Evolutionary conservation across 352 stramenopile genomes (phyloP).

Genomic region (Globisporangium cylindrosporum): DNA sequence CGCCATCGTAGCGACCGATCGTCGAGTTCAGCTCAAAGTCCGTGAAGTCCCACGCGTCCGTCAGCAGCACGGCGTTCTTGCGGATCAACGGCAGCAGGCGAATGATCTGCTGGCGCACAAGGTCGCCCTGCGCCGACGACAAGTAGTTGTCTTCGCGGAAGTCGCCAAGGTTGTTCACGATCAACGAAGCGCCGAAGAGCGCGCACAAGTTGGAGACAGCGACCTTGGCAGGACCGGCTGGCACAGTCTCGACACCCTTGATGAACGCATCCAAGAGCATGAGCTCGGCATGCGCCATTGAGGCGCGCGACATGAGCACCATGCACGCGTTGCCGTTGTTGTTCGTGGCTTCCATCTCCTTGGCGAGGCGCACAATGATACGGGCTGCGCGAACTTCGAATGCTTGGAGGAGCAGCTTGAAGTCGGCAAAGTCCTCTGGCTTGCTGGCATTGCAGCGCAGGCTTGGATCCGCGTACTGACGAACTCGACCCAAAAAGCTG

Average conservation of each 20-base stretch:
- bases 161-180: conserved; percentile 31
- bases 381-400: conserved; percentile 29
- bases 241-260: conserved; percentile 18
- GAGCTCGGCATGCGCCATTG: conserved; percentile 30
- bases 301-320: conserved; percentile 42
- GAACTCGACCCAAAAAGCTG: neutral
- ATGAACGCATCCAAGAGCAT: conserved; percentile 28
- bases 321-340: conserved; percentile 33
- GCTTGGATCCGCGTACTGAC: conserved; percentile 13
- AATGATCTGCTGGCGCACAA: conserved; percentile 22
- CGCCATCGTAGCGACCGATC: too few species aligned
- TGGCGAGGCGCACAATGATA: conserved; percentile 7
- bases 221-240: conserved; percentile 9
- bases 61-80: conserved; percentile 39
- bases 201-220: conserved; percentile 23
- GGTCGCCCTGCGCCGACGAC: conserved; percentile 27
- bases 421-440: conserved; percentile 24
- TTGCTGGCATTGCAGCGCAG: conserved; percentile 16
- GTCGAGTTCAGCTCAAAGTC: too few species aligned
- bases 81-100: conserved; percentile 27
- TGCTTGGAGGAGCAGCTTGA: conserved; percentile 24
- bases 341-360: neutral
- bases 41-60: conserved; percentile 37
- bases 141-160: conserved; percentile 47
- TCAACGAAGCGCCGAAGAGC: conserved; percentile 29